Evolutionary conservation across 306 rosid species (phyloP), one percentile per base, ranked within the genome.

Genomic region (Pterocarpus santalinus): DNA sequence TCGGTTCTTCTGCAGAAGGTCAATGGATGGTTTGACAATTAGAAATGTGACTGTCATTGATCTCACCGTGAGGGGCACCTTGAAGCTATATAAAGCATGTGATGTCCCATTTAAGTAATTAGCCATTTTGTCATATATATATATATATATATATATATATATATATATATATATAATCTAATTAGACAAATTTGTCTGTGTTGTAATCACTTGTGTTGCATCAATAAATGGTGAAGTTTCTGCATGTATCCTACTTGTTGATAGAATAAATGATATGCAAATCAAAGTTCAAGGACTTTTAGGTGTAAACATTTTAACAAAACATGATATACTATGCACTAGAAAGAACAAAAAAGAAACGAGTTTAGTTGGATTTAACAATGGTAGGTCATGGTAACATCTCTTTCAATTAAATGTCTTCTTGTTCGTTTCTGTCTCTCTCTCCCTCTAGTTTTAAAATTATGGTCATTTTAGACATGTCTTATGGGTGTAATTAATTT

Each of bases 11-110:
- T 33, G 72, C 13, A n/a, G 41, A 65, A 58, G 17, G 7, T 34
- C 13, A 1, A 65, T 17, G 41, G 11, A 34, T 33, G 49, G 58
- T 41, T 41, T 66, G 56, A 65, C 72, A 56, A 5, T 32, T 68
- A 47, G 44, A 16, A 65, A 6, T 68, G 33, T 61, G 62, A 43
- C 15, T 61, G 52, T 65, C 17, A 38, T 73, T 74, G 17, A 55
- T 66, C 73, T 55, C 32, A 64, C 34, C 53, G 36, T 36, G 7
- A 30, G 43, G 53, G 43, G 67, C 63, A 56, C 7, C 32, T 22
- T 58, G 63, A 65, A 57, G 49, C 65, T 64, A 61, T 73, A 65
- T 63, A 62, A 80, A 72, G 70, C 38, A 34, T 34, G 57, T 67
- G 47, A 43, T 53, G 32, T 33, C 64, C 38, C 56, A 28, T 11